These are phyloP conservation scores for Fusarium tupiense DNA, from an alignment of 2,329 filamentous ascomycete genomes.

Conservation along the genomic window DNA sequence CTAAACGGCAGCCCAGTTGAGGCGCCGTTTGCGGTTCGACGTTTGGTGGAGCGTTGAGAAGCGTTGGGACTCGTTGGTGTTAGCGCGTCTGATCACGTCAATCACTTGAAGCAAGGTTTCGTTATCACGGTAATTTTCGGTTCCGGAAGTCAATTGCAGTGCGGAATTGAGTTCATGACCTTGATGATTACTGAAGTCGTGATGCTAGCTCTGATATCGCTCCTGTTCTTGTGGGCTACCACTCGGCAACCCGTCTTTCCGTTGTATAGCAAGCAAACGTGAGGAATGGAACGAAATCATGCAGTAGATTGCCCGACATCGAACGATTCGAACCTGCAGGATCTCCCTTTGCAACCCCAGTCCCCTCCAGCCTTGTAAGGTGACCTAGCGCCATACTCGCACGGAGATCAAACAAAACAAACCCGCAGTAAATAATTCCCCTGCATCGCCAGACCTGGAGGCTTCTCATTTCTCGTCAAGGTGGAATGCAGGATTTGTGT, in stretches of 20 bases:
- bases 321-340: background rate
- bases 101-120: background rate
- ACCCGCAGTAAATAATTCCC: background rate
- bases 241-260: background rate
- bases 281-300: background rate
- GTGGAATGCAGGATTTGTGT: background rate
- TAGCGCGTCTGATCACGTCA: background rate
- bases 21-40: background rate
- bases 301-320: background rate
- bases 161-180: background rate
- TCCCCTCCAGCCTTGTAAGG: background rate
- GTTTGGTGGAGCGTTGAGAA: background rate
- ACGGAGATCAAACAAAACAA: background rate
- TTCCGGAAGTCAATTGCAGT: background rate
- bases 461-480: background rate
- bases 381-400: background rate
- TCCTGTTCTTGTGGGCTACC: background rate
- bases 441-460: background rate
- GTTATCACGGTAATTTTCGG: background rate
- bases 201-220: background rate
- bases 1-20: background rate
- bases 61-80: background rate
- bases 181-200: background rate
- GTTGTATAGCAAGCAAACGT: background rate
- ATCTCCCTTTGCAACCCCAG: background rate